These are phyloP conservation scores for Kuraishia capsulata DNA, from an alignment of 805 yeast genomes.

Conservation along the genomic window DNA sequence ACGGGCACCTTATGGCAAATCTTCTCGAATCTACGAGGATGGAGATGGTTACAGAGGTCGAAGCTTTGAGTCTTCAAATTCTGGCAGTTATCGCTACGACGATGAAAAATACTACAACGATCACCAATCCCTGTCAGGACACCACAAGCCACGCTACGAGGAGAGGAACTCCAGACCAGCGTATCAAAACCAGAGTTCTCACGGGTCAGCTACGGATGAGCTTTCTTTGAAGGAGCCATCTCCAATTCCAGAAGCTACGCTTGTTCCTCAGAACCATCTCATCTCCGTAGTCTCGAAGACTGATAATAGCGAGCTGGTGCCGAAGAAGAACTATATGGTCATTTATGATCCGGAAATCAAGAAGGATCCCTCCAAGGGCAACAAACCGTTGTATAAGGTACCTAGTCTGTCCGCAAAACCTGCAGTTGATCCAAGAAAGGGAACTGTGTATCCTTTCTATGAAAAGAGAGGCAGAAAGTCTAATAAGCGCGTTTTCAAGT, in stretches of 20 bases:
- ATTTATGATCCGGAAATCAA: slow-evolving; percentile 42
- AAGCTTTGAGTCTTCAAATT: too few relatives aligned
- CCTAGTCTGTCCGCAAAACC: slow-evolving; percentile 17
- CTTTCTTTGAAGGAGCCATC: too few relatives aligned
- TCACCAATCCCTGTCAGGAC: too few relatives aligned
- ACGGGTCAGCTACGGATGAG: too few relatives aligned
- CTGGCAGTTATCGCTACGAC: too few relatives aligned
- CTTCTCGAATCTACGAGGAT: too few relatives aligned
- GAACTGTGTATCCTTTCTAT: slow-evolving; percentile 20
- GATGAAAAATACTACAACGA: too few relatives aligned
- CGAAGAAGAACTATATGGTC: slow-evolving; percentile 29
- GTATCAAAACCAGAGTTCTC: too few relatives aligned
- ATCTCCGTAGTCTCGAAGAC: not conserved
- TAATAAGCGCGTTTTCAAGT: slow-evolving; percentile 8
- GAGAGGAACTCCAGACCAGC: too few relatives aligned
- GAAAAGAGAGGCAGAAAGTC: slow-evolving; percentile 9
- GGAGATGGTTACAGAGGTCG: too few relatives aligned
- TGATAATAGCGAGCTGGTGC: not conserved
- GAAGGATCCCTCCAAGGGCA: slow-evolving; percentile 31
- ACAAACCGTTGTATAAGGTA: slow-evolving; percentile 23
- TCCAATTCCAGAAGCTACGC: not conserved
- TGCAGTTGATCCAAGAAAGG: slow-evolving; percentile 34
- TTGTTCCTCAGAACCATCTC: not conserved
- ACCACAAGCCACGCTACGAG: too few relatives aligned
- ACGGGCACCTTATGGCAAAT: too few relatives aligned